These are phyloP conservation scores for Sugiyamaella xylanicola DNA, from an alignment of 1,139 yeast species.

Conservation along the genomic window DNA sequence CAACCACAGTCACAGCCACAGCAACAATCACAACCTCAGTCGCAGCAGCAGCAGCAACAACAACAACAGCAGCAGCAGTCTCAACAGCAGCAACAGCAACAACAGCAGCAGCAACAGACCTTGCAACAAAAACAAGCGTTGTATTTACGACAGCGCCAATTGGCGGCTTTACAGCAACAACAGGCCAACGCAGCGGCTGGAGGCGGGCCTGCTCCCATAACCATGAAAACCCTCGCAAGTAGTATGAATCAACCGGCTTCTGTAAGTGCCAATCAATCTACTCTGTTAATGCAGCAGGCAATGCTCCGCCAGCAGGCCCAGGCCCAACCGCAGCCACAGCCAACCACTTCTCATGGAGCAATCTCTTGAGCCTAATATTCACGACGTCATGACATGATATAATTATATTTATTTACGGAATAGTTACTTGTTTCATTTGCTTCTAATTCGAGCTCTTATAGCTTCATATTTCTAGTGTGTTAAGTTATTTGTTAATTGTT, in stretches of 20 bases:
- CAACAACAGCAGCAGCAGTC: constrained; percentile 27
- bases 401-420: constrained; percentile 2
- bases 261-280: neutral
- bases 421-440: neutral
- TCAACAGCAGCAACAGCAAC: constrained; percentile 22
- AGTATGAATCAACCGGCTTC: neutral
- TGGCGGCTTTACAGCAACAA: constrained; percentile 19
- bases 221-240: constrained; percentile 3
- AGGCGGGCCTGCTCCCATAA: constrained; percentile 3
- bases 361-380: constrained; percentile 6
- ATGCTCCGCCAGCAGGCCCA: constrained; percentile 22
- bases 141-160: constrained; percentile 29
- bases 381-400: constrained; percentile 14
- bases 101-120: constrained; percentile 22
- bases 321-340: constrained; percentile 21
- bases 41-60: constrained; percentile 30
- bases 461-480: too few relatives aligned
- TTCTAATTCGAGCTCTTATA: too few relatives aligned
- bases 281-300: constrained; percentile 15
- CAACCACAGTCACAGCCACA: constrained; percentile 22
- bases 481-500: too few relatives aligned
- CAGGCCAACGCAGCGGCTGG: neutral
- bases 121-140: constrained; percentile 29
- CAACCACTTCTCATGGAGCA: constrained; percentile 13
- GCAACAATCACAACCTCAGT: constrained; percentile 21